phyloP scores from a whole-genome alignment of 2,329 filamentous ascomycete genomes.

The Aaosphaeria arxii region DNA sequence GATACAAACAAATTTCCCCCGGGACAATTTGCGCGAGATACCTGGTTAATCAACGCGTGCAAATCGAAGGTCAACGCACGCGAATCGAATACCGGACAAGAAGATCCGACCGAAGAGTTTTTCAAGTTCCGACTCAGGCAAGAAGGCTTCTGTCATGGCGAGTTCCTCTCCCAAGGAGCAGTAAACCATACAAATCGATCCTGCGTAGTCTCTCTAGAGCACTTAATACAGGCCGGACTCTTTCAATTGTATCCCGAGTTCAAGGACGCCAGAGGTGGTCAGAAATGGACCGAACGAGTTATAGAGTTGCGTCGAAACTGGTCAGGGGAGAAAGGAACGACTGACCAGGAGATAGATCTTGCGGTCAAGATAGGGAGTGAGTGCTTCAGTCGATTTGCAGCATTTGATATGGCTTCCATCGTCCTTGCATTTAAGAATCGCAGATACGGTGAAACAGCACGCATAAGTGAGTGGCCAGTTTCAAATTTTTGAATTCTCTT shows the following conservation, averaged over 20 bases:
- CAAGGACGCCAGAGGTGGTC: no score
- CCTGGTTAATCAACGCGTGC: slow-evolving; percentile 1
- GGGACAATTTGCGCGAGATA: slow-evolving; percentile 2
- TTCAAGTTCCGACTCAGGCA: slow-evolving; percentile 4
- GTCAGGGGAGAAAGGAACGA: slow-evolving; percentile 3
- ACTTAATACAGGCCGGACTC: background rate
- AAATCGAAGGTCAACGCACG: background rate
- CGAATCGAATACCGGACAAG: background rate
- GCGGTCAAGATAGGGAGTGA: background rate
- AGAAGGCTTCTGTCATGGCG: slow-evolving; percentile 6
- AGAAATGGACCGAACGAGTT: slow-evolving; percentile 1
- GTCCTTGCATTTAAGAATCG: background rate
- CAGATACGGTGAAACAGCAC: background rate
- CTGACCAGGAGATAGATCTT: slow-evolving; percentile 4
- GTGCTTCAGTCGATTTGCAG: background rate
- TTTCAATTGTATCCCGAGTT: no score
- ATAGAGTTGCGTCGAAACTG: slow-evolving; percentile 3
- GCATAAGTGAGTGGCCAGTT: no score
- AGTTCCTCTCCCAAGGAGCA: slow-evolving; percentile 7
- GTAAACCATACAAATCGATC: slow-evolving; percentile 4
- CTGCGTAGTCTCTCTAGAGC: slow-evolving; percentile 4
- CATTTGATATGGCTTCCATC: background rate
- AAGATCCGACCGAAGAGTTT: background rate
- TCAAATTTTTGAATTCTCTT: no score
- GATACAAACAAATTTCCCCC: slow-evolving; percentile 2